phyloP scores from a whole-genome alignment of 2,329 filamentous ascomycete genomes.

The Fusarium fracticaudum region DNA sequence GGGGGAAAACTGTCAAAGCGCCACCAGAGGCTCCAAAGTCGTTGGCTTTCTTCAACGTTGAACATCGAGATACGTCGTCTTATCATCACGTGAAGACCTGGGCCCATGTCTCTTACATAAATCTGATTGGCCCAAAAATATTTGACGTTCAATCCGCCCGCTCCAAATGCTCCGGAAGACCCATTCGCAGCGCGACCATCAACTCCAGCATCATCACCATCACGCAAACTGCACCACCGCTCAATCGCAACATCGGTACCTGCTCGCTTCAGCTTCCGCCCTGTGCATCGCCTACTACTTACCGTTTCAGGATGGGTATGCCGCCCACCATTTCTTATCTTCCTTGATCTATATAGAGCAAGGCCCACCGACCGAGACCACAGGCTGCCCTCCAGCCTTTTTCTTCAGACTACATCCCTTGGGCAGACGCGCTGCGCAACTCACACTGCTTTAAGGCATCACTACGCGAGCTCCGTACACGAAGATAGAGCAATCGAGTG shows the following conservation, averaged over 20 bases:
- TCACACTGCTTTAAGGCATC: slow-evolving; percentile 22
- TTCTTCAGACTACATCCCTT: slow-evolving; percentile 6
- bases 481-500: slow-evolving; percentile 18
- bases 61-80: slow-evolving; percentile 31
- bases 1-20: background rate
- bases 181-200: slow-evolving; percentile 36
- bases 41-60: slow-evolving; percentile 13
- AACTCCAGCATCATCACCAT: slow-evolving; percentile 31
- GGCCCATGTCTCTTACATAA: background rate
- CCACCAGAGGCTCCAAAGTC: background rate
- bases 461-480: slow-evolving; percentile 24
- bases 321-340: slow-evolving; percentile 9
- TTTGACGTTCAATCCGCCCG: slow-evolving; percentile 37
- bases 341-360: slow-evolving; percentile 29
- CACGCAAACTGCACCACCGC: slow-evolving; percentile 21
- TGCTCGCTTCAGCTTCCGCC: slow-evolving; percentile 10
- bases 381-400: slow-evolving; percentile 11
- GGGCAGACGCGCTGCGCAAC: slow-evolving; percentile 22
- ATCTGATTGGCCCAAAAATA: slow-evolving; percentile 34
- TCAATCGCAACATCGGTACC: slow-evolving; percentile 30
- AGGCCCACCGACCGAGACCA: slow-evolving; percentile 4
- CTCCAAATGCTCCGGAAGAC: slow-evolving; percentile 37
- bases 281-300: slow-evolving; percentile 16
- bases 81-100: slow-evolving; percentile 41
- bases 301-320: slow-evolving; percentile 31